Base-by-base conservation (phyloP, 1,284 basidiomycete genomes). In the Fistulinella cinereoalba region DNA sequence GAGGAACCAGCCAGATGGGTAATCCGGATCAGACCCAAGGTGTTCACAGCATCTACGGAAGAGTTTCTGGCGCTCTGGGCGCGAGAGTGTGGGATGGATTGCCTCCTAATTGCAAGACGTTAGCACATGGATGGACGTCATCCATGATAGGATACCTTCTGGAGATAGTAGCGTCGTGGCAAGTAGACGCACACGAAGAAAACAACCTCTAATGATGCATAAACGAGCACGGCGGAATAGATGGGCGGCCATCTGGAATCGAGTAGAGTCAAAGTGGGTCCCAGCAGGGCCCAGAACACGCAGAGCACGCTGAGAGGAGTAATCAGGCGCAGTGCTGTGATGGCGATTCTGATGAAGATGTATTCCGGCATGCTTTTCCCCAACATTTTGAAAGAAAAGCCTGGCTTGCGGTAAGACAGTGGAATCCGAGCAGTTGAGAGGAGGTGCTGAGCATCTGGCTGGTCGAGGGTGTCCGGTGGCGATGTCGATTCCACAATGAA, bases 1-100 rank as follows among this genome's bases (percentile, higher is more conserved):
- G 18, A 72, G 62, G 59, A 85, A 83, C 82, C 83, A 86, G 24
- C 77, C 77, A 0, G 68, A 59, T 0, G 75, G 71, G 51, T 75
- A 72, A 21, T 65, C 55, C 16, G n/a, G n/a, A 19, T 57, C 47
- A 25, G 58, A 57, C 8, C 43, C 37, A 37, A 70, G 41, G 47
- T 64, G 47, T 40, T 57, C 49, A 18, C 67, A 61, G 49, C 81
- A 83, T 61, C 65, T 72, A n/a, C 60, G 51, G 49, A 84, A 80
- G 11, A 84, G 69, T 1, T 58, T 66, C 31, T 66, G 60, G 12
- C 83, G 74, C 52, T 79, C 69, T 18, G 64, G 56, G 10, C 68
- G 71, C 19, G 71, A 65, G 3, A 65, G 54, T 1, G 68, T 69
- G 0, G 70, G 70, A 46, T 77, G 71, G 15, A 54, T 52, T 7